Conservation (phyloP, 2,329 filamentous ascomycete genomes). For the Cladophialophora carrionii region DNA sequence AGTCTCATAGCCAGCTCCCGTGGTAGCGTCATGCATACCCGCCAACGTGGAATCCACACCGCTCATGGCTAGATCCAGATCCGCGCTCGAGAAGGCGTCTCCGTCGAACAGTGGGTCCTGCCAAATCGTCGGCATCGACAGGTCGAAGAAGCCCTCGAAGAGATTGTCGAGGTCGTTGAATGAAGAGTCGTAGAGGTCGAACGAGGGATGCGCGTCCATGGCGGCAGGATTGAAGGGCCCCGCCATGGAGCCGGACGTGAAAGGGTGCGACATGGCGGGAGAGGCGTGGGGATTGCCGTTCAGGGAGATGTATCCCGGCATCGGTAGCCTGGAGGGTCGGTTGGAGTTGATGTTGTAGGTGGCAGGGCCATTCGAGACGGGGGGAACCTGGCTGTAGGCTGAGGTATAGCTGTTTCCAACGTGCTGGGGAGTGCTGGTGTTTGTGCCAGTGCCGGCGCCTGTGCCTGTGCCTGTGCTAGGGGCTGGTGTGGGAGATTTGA, state of each 20-base stretch:
- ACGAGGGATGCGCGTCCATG: slow-evolving; percentile 9
- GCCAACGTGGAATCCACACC: slow-evolving; percentile 1
- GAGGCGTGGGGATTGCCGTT: not conserved
- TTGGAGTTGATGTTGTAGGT: slow-evolving; percentile 5
- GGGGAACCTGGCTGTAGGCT: slow-evolving; percentile 6
- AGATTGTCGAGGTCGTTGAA: slow-evolving; percentile 39
- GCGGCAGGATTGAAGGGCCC: not conserved
- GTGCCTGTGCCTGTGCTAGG: not conserved
- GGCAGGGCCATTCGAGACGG: not conserved
- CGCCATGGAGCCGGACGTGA: slow-evolving; percentile 1
- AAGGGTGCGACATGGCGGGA: not conserved
- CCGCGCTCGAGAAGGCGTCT: slow-evolving; percentile 32
- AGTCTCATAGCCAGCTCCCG: not conserved
- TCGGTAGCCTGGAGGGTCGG: slow-evolving; percentile 1
- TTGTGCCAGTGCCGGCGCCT: not conserved
- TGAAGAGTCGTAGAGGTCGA: slow-evolving; percentile 28
- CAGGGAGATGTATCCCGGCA: slow-evolving; percentile 1
- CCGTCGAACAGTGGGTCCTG: slow-evolving; percentile 37
- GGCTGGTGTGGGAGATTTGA: not conserved
- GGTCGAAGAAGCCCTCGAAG: slow-evolving; percentile 39
- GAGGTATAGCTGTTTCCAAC: slow-evolving; percentile 10
- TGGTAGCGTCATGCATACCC: not conserved
- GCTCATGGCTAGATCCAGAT: slow-evolving; percentile 21
- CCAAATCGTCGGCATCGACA: slow-evolving; percentile 39
- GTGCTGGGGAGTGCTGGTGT: slow-evolving; percentile 10